phyloP scores from a whole-genome alignment of 345 rosid genomes.

The Gossypium arboreum region DNA sequence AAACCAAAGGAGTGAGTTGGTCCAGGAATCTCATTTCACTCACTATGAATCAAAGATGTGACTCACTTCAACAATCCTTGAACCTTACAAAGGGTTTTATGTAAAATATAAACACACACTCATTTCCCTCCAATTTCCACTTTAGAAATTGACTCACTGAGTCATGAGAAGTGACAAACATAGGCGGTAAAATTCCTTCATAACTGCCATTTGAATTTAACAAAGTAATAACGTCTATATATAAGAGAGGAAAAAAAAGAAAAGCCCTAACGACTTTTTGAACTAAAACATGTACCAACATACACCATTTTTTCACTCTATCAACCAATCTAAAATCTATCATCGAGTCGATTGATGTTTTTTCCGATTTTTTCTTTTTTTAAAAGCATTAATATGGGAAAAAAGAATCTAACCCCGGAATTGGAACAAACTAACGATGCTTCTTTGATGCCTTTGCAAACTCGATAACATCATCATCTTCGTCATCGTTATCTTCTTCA shows the following conservation, averaged over 20 bases:
- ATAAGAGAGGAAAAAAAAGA: constrained; percentile 17
- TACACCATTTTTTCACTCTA: too few species aligned
- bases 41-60: too few species aligned
- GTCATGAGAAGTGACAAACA: neutral
- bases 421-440: constrained; percentile 25
- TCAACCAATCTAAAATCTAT: too few species aligned
- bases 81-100: too few species aligned
- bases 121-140: constrained; percentile 22
- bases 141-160: neutral
- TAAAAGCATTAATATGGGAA: neutral
- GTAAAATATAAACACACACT: too few species aligned
- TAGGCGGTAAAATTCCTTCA: constrained; percentile 27
- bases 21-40: neutral
- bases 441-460: constrained; percentile 34
- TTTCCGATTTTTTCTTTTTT: too few species aligned
- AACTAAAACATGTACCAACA: constrained; percentile 13
- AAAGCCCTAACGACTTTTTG: constrained; percentile 38
- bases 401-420: neutral
- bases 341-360: too few species aligned
- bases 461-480: constrained; percentile 32
- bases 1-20: neutral
- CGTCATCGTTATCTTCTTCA: constrained; percentile 27
- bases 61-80: neutral
- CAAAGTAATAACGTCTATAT: neutral
- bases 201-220: constrained; percentile 44